Evolutionary conservation across 768 basidiomycete genomes (phyloP).

Genomic region (Auricularia sp.): DNA sequence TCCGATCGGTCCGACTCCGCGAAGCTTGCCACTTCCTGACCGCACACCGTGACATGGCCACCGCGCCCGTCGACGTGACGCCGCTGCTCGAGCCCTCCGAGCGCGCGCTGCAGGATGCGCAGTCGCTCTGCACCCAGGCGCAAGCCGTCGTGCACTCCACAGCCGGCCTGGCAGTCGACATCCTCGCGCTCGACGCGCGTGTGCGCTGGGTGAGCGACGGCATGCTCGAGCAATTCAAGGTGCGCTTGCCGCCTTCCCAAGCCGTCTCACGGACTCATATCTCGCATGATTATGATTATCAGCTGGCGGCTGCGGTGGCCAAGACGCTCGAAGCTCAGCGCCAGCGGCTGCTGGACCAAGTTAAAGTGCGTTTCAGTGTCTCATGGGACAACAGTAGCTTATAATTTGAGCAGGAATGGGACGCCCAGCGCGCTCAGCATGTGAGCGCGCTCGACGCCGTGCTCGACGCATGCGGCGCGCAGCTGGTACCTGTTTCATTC

Average conservation of each 20-base stretch:
- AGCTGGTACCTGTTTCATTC: slow-evolving; percentile 70
- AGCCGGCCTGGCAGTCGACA: slow-evolving; percentile 55
- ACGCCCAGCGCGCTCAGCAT: slow-evolving; percentile 47
- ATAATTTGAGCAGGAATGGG: slow-evolving; percentile 52
- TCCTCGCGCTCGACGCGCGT: slow-evolving; percentile 70
- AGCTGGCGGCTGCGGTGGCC: slow-evolving; percentile 67
- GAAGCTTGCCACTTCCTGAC: not conserved
- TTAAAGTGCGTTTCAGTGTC: slow-evolving; percentile 33
- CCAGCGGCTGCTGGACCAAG: slow-evolving; percentile 45
- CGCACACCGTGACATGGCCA: not conserved
- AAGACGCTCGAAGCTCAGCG: slow-evolving; percentile 70
- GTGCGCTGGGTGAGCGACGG: slow-evolving; percentile 69
- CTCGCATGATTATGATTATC: not conserved
- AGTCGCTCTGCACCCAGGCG: slow-evolving; percentile 63
- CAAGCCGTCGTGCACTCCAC: slow-evolving; percentile 55
- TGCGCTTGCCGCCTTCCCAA: slow-evolving; percentile 18
- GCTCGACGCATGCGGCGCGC: slow-evolving; percentile 61
- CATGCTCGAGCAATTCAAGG: slow-evolving; percentile 69
- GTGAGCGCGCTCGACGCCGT: slow-evolving; percentile 55
- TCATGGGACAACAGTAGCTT: not conserved
- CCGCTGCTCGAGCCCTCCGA: slow-evolving; percentile 73
- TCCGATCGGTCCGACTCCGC: too few species aligned
- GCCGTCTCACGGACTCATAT: not conserved
- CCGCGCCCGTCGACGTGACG: slow-evolving; percentile 38
- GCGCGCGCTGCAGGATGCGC: slow-evolving; percentile 70